Base-by-base conservation (phyloP, 1,139 yeast genomes). In the Suhomyces anneliseae region DNA sequence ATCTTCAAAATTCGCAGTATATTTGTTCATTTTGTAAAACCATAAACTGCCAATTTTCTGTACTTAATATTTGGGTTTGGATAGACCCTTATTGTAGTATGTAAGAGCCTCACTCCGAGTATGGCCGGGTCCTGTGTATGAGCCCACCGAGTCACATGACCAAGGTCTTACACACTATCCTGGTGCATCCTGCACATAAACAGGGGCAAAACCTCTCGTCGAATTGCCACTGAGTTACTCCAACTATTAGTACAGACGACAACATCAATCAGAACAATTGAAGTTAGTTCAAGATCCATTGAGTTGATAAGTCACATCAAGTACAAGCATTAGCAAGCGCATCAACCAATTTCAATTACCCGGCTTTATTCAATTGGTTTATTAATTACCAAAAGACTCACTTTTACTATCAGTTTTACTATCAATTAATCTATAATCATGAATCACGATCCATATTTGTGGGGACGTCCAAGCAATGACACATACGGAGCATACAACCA, bases 401-500 rank as follows among this genome's bases (percentile, higher is more conserved):
- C 24, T 19, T 19, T 19, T 19, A 19, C 24, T 3, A 14, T 14
- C 15, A 14, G 15, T 14, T 14, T 14, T 14, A 19, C 24, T 19
- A 19, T 19, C 24, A 29, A 29, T 4, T 29, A 29, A 29, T 29
- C 32, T 29, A 29, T 29, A 29, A 40, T 9, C 49, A 92, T 93
- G 99, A 88, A 93, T 63, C 98, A 93, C 90, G 89, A 87, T 76
- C 98, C 97, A 56, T 85, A 77, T 59, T 78, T 79, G 58, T 93
- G 99, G 99, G 99, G 98, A 19, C 87, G 97, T 70, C 98, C 98
- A 51, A 77, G 85, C 44, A 83, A 87, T 64, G 82, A 79, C 42
- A 77, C 83, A 4, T 93, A 93, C 61, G 99, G 99, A 12, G 66
- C 74, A 11, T 93, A 90, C 70, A 87, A 87, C 66, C 72, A 75